Conservation (phyloP, 371 early-diverging fungal genomes). For the Mucor saturninus region DNA sequence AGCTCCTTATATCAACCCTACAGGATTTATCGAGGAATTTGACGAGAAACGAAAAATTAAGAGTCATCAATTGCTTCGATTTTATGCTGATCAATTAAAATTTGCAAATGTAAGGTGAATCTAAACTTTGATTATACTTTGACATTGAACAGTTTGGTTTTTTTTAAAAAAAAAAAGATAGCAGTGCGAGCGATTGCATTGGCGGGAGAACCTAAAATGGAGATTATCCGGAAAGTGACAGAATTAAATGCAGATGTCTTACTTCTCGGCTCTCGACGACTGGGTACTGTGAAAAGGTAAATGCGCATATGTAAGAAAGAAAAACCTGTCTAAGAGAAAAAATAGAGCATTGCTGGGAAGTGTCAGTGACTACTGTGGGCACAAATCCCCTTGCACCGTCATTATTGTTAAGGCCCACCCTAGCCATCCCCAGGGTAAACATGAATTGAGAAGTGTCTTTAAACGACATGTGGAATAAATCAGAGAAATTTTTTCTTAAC, state of each 20-base stretch:
- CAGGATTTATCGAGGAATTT: slow-evolving; percentile 20
- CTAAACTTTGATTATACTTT: not conserved
- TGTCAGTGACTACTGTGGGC: slow-evolving; percentile 40
- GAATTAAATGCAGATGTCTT: slow-evolving; percentile 50
- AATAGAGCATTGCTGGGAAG: slow-evolving; percentile 35
- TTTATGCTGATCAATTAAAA: slow-evolving; percentile 26
- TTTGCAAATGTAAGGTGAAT: slow-evolving; percentile 11
- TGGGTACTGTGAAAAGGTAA: slow-evolving; percentile 35
- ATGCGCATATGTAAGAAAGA: not conserved
- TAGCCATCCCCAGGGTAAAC: slow-evolving; percentile 17
- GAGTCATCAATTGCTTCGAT: slow-evolving; percentile 25
- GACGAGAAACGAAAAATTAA: slow-evolving; percentile 25
- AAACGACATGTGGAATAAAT: slow-evolving; percentile 12
- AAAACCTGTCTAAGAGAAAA: not conserved
- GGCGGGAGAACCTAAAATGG: slow-evolving; percentile 47
- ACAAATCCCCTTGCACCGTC: slow-evolving; percentile 28
- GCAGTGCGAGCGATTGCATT: slow-evolving; percentile 49
- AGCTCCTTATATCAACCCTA: slow-evolving; percentile 26
- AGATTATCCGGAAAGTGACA: slow-evolving; percentile 44
- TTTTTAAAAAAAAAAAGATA: slow-evolving; percentile 13
- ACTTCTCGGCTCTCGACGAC: slow-evolving; percentile 47
- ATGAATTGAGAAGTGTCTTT: slow-evolving; percentile 16
- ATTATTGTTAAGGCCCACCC: slow-evolving; percentile 30
- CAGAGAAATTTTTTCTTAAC: slow-evolving; percentile 21
- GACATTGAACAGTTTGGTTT: not conserved